Conservation (phyloP, 306 rosid genomes). For the Gastrolobium bilobum region DNA sequence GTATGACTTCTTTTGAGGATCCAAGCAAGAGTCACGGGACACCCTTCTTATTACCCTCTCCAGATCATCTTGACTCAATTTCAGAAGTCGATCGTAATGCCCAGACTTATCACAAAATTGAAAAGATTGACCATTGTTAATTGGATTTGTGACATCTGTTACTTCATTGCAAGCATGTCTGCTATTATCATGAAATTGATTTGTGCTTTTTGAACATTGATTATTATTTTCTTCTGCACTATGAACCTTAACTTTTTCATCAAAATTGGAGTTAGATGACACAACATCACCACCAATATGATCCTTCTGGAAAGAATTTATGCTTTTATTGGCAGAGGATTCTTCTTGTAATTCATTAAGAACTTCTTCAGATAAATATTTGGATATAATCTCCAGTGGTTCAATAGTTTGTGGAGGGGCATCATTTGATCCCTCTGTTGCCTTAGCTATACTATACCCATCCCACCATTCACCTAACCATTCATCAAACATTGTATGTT, state of each 20-base stretch:
- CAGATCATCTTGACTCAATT: constrained; percentile 81
- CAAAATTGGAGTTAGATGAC: constrained; percentile 45
- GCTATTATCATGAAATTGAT: constrained; percentile 45
- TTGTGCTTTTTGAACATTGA: constrained; percentile 48
- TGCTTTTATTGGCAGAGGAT: constrained; percentile 50
- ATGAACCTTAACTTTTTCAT: constrained; percentile 52
- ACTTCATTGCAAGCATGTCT: constrained; percentile 50
- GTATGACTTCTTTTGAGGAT: constrained; percentile 69
- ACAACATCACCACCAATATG: constrained; percentile 46
- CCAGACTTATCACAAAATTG: constrained; percentile 52
- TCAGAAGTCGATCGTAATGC: constrained; percentile 64
- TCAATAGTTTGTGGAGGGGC: constrained; percentile 62
- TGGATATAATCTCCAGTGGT: constrained; percentile 76
- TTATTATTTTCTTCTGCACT: constrained; percentile 39
- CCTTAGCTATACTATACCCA: constrained; percentile 66
- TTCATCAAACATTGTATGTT: constrained; percentile 89
- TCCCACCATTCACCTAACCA: constrained; percentile 97
- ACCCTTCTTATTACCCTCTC: constrained; percentile 81
- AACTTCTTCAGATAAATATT: constrained; percentile 69
- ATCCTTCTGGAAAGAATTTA: constrained; percentile 50
- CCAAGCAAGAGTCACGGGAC: constrained; percentile 77
- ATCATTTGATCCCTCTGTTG: constrained; percentile 55
- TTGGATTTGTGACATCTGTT: constrained; percentile 42
- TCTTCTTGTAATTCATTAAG: constrained; percentile 55
- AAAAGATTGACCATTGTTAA: constrained; percentile 31